Evolutionary conservation across 805 yeast species (phyloP).

Genomic region (Candida wancherniae): DNA sequence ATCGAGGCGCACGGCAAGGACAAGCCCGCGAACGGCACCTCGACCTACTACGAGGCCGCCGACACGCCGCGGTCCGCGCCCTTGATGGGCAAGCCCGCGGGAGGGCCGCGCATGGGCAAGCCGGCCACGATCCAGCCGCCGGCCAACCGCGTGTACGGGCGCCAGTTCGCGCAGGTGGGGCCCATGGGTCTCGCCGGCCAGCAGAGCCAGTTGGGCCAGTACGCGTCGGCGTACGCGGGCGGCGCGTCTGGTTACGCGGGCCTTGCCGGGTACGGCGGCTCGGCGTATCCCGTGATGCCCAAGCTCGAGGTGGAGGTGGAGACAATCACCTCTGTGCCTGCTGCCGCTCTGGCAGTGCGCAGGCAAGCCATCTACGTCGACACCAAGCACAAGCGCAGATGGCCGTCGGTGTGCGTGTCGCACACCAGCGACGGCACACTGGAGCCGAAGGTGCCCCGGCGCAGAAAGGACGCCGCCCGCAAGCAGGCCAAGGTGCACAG

Average conservation of each 20-base stretch:
- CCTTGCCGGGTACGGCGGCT: constrained; percentile 2
- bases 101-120: constrained; percentile 39
- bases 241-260: constrained; percentile 2
- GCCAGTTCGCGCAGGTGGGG: constrained; percentile 1
- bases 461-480: constrained; percentile 28
- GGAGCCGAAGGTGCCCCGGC: constrained; percentile 32
- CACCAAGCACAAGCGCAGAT: constrained; percentile 12
- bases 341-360: constrained; percentile 19
- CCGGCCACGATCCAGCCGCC: constrained; percentile 45
- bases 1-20: constrained; percentile 27
- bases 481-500: constrained; percentile 59
- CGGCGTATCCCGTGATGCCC: constrained; percentile 17
- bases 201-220: neutral
- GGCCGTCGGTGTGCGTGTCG: constrained; percentile 30
- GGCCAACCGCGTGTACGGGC: constrained; percentile 32
- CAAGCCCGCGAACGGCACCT: constrained; percentile 2
- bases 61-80: constrained; percentile 17
- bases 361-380: constrained; percentile 21
- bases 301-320: constrained; percentile 30
- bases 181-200: neutral
- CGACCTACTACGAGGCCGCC: constrained; percentile 2
- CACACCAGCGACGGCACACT: constrained; percentile 29
- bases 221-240: neutral
- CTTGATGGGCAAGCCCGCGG: constrained; percentile 30
- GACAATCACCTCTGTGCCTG: constrained; percentile 22